Evolutionary conservation across 1,284 basidiomycete species (phyloP), one percentile per base, ranked within the genome.

Genomic region (Cystobasidium slooffiae): DNA sequence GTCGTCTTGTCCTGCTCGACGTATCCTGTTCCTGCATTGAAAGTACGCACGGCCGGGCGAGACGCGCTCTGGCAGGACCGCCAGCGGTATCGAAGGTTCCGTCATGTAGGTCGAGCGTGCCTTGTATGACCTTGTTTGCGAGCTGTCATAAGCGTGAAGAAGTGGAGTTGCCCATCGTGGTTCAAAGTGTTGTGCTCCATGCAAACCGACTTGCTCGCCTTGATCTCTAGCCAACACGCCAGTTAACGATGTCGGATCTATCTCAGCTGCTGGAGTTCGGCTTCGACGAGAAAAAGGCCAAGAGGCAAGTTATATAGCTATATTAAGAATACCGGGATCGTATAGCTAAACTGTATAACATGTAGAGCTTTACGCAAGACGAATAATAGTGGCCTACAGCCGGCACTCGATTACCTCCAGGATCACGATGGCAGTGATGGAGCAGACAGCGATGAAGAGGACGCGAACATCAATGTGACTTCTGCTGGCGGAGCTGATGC

Each of bases 361-460:
- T 41, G 14, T 51, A 55, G 63, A 47, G 78, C 78, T 0, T n/a
- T 78, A 4, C 59, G 66, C 22, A 58, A 61, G 49, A 74, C 72
- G 8, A 72, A 72, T 24, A 76, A 75, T 52, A 51, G 62, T n/a
- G 77, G 77, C 8, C 69, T 79, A 8, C 75, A 76, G 64, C 72
- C 75, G 39, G 75, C 75, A 37, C 72, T 76, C 22, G 75, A 76
- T 68, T 76, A 56, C 49, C 64, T 67, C 14, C 75, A 76, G 43
- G 63, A 53, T 24, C 58, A 76, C 49, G 72, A 76, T 16, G 52
- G 55, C 46, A 69, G 67, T 46, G 58, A 64, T 37, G 65, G 72
- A n/a, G 67, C 69, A 22, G 65, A 64, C 41, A 69, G 67, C 56
- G 72, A 62, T 22, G 75, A 43, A 18, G 66, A 63, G 46, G 67